These are phyloP conservation scores for Fistulina hepatica DNA, from an alignment of 1,284 basidiomycete genomes.

Conservation along the genomic window DNA sequence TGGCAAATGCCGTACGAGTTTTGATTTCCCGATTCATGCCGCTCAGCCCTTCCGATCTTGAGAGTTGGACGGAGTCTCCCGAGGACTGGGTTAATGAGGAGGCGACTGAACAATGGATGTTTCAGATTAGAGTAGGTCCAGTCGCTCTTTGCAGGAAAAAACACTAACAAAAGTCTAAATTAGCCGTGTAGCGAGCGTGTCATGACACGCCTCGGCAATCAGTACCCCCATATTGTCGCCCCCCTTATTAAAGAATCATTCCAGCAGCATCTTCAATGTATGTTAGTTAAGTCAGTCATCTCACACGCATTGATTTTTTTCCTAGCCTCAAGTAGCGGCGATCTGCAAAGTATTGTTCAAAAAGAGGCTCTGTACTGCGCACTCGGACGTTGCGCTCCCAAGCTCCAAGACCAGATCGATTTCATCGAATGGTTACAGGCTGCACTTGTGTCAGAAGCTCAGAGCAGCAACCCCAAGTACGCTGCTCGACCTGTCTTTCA, in stretches of 20 bases:
- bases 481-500: slow-evolving; percentile 13
- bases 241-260: slow-evolving; percentile 48
- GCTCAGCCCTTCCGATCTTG: slow-evolving; percentile 66
- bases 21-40: slow-evolving; percentile 78
- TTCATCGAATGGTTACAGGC: slow-evolving; percentile 58
- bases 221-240: slow-evolving; percentile 64
- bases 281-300: slow-evolving; percentile 8
- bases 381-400: slow-evolving; percentile 67
- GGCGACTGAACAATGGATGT: slow-evolving; percentile 83
- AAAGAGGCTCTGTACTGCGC: slow-evolving; percentile 87
- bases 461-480: slow-evolving; percentile 45
- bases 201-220: slow-evolving; percentile 65
- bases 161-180: not conserved
- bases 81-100: slow-evolving; percentile 86
- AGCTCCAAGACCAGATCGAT: slow-evolving; percentile 53
- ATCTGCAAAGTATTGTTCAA: slow-evolving; percentile 58
- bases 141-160: slow-evolving; percentile 1
- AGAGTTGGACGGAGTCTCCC: slow-evolving; percentile 72
- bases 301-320: slow-evolving; percentile 4
- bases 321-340: slow-evolving; percentile 40
- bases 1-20: slow-evolving; percentile 67
- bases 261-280: slow-evolving; percentile 28
- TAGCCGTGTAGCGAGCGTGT: slow-evolving; percentile 85
- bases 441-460: slow-evolving; percentile 47
- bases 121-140: slow-evolving; percentile 64